Conservation (phyloP, 805 yeast genomes). For the Spencermartinsiella europaea region DNA sequence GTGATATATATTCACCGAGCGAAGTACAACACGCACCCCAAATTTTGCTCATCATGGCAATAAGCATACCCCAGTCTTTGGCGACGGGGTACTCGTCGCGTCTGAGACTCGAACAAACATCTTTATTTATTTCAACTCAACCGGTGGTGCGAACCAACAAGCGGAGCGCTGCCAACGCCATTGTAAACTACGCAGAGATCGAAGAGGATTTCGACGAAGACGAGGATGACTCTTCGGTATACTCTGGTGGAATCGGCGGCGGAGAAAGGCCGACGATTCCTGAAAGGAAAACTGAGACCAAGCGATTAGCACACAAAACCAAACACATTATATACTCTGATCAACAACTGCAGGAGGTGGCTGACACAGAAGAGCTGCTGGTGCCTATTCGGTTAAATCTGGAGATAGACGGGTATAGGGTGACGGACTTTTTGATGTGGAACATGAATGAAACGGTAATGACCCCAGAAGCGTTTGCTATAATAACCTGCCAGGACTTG, state of each 20-base stretch:
- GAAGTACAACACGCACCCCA: too few species aligned
- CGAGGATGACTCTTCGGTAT: slow-evolving; percentile 33
- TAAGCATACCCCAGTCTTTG: slow-evolving; percentile 62
- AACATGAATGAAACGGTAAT: slow-evolving; percentile 58
- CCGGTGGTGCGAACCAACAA: slow-evolving; percentile 71
- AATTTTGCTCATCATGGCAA: slow-evolving; percentile 1
- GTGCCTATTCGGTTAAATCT: slow-evolving; percentile 64
- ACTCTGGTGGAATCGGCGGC: slow-evolving; percentile 2
- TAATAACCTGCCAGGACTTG: slow-evolving; percentile 72
- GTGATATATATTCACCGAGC: too few species aligned
- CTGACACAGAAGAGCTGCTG: slow-evolving; percentile 40
- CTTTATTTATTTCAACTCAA: slow-evolving; percentile 66
- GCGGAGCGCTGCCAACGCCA: slow-evolving; percentile 50
- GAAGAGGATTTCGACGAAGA: slow-evolving; percentile 60
- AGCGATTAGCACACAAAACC: slow-evolving; percentile 40
- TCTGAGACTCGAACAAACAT: slow-evolving; percentile 65
- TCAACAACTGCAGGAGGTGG: slow-evolving; percentile 34
- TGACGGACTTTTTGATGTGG: slow-evolving; percentile 72
- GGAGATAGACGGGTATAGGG: slow-evolving; percentile 48
- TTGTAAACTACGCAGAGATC: slow-evolving; percentile 77
- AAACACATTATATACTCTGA: slow-evolving; percentile 35
- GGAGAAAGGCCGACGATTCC: slow-evolving; percentile 5
- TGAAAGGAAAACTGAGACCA: slow-evolving; percentile 24
- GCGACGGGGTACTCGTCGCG: slow-evolving; percentile 71
- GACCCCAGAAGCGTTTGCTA: slow-evolving; percentile 71